Conservation (phyloP, 306 rosid genomes). For the Vigna nakashimae region DNA sequence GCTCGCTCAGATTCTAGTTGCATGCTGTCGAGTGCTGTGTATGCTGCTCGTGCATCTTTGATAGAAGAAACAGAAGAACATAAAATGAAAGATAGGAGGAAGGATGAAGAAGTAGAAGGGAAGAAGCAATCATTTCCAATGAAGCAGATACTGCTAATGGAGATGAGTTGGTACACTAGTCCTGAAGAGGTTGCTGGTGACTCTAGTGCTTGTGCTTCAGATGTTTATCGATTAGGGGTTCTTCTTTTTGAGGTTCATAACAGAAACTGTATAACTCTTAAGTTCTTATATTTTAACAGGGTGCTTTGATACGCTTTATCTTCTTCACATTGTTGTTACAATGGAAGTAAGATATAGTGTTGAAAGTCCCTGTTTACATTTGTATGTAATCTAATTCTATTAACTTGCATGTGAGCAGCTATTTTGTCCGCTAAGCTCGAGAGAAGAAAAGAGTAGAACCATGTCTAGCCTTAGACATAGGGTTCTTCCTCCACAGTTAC, state of each 20-base stretch:
- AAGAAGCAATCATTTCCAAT: conserved; percentile 87
- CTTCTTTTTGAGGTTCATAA: conserved; percentile 88
- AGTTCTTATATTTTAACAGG: conserved; percentile 35
- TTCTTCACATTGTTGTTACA: conserved; percentile 30
- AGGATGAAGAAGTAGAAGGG: conserved; percentile 69
- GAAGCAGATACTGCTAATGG: conserved; percentile 86
- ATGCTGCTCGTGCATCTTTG: conserved; percentile 70
- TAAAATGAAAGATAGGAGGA: conserved; percentile 64
- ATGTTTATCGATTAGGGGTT: conserved; percentile 85
- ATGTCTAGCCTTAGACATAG: conserved; percentile 96
- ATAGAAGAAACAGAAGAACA: conserved; percentile 72
- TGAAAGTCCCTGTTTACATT: conserved; percentile 24
- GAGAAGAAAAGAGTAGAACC: conserved; percentile 86
- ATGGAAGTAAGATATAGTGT: conserved; percentile 28
- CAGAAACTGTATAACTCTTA: conserved; percentile 27
- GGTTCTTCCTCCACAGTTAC: conserved; percentile 98
- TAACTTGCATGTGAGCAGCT: conserved; percentile 66
- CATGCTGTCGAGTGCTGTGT: conserved; percentile 80
- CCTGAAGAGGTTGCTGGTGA: conserved; percentile 79
- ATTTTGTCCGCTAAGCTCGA: conserved; percentile 85
- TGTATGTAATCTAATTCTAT: conserved; percentile 49
- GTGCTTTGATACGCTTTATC: conserved; percentile 37
- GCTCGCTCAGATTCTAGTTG: conserved; percentile 79
- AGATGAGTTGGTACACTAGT: conserved; percentile 89
- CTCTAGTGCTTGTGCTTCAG: conserved; percentile 84